Conservation (phyloP, 176 grass and related monocot genomes). For the Chrysopogon serrulatus region DNA sequence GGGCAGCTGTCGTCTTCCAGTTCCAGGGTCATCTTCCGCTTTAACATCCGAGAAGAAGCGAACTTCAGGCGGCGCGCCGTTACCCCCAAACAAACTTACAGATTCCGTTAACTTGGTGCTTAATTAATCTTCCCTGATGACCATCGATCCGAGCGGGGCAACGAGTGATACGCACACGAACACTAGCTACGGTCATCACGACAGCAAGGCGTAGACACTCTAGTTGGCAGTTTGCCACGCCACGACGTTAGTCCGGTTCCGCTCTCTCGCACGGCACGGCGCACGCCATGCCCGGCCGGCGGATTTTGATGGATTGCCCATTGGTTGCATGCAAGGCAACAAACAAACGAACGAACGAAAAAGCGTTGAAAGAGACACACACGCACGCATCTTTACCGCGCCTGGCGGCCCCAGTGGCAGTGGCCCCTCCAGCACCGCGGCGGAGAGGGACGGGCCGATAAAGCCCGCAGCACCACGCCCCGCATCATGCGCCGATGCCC, state of each 20-base stretch:
- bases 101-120: no score
- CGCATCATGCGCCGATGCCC: no score
- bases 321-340: slow-evolving; percentile 7
- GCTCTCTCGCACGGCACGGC: not conserved
- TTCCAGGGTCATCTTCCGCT: no score
- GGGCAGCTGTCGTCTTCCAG: no score
- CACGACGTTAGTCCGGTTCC: not conserved
- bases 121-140: no score
- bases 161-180: no score
- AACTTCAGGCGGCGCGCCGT: no score
- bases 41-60: no score
- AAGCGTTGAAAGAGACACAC: not conserved
- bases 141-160: no score
- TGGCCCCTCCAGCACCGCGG: not conserved
- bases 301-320: not conserved
- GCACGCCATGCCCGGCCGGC: not conserved
- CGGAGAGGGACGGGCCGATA: slow-evolving; percentile 19
- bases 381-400: not conserved
- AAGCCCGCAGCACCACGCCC: not conserved
- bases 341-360: not conserved
- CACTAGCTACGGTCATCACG: not conserved
- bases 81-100: no score
- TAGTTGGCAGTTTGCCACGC: not conserved
- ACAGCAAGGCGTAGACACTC: not conserved
- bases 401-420: not conserved